These are phyloP conservation scores for Psilocybe sp. DNA, from an alignment of 768 basidiomycete species.

Conservation along the genomic window DNA sequence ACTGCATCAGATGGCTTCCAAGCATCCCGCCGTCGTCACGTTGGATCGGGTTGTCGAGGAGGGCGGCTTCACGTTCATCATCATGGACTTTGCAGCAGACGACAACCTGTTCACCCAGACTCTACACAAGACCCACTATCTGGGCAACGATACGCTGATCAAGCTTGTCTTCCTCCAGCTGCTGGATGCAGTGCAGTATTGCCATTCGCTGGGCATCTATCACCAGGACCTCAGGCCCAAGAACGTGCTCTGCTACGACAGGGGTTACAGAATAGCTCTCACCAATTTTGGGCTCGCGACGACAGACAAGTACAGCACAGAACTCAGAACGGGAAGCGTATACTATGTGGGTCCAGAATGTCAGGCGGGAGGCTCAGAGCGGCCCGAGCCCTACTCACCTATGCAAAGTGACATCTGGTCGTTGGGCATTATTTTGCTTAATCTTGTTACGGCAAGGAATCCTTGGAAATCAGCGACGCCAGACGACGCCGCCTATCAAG, in stretches of 20 bases:
- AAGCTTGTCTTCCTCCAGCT: constrained; percentile 93
- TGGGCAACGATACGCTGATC: constrained; percentile 86
- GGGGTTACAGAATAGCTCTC: constrained; percentile 75
- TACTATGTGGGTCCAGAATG: constrained; percentile 98
- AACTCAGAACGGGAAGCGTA: constrained; percentile 95
- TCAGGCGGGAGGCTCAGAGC: constrained; percentile 68
- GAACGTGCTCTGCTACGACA: constrained; percentile 84
- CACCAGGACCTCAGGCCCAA: constrained; percentile 99
- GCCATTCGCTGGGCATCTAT: constrained; percentile 91
- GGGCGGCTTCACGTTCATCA: constrained; percentile 75
- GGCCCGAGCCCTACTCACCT: constrained; percentile 74
- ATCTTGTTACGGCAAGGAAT: too few species aligned
- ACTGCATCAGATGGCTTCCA: constrained; percentile 72
- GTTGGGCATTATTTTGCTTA: too few species aligned
- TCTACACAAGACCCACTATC: constrained; percentile 74
- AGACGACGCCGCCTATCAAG: constrained; percentile 66
- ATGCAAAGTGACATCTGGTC: constrained; percentile 20
- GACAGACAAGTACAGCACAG: constrained; percentile 77
- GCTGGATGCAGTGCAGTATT: constrained; percentile 92
- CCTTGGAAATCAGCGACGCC: too few species aligned
- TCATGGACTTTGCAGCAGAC: constrained; percentile 89
- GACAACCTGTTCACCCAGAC: constrained; percentile 98
- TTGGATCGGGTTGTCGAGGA: constrained; percentile 89
- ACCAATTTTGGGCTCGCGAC: constrained; percentile 97
- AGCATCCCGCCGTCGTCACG: constrained; percentile 80